Evolutionary conservation across 2,329 filamentous ascomycete genomes (phyloP), one percentile per base, ranked within the genome.

Genomic region (Aspergillus novoparasiticus): DNA sequence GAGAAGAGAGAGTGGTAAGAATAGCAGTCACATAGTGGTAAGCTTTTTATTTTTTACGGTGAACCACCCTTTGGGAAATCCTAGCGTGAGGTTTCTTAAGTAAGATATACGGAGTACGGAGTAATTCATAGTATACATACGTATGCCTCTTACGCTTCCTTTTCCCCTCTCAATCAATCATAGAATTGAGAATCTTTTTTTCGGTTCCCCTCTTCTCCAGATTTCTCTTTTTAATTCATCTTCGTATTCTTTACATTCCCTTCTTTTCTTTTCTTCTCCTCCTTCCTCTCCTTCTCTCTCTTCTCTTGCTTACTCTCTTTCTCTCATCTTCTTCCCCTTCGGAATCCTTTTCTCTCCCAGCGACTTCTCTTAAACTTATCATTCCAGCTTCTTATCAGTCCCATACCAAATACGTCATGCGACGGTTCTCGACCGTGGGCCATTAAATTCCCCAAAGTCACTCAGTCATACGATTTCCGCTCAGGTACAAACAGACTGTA

Each of bases 381-480:
- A 45, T 43, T 23, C 26, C 45, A 39, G 12, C 2, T 39, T 46
- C 34, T 16, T 59, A 59, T 55, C 55, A 28, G 61, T 30, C 58
- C 58, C 45, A 55, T 39, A 36, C 14, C 21, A 48, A 26, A 48
- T 32, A 54, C 51, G 51, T 55, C 51, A 55, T 55, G 32, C 51
- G 9, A 39, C 30, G 8, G 32, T 26, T 41, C 51, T 55, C 51
- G 51, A 55, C 51, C 51, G 30, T 39, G 36, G 34, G 32, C 30
- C 34, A 39, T 55, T 55, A 55, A 39, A 34, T 28, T 21, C 9
- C 9, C 32, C 46, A 53, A n/a, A 26, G 30, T 50, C 26, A 28
- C 26, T 28, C 63, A 60, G 53, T 59, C 58, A 43, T 59, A 59
- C 48, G 58, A 59, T 45, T 45, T 34, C 58, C 58, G 21, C 26